phyloP scores from a whole-genome alignment of 225 moss, liverwort and hornwort genomes.

The Antitrichia curtipendula region DNA sequence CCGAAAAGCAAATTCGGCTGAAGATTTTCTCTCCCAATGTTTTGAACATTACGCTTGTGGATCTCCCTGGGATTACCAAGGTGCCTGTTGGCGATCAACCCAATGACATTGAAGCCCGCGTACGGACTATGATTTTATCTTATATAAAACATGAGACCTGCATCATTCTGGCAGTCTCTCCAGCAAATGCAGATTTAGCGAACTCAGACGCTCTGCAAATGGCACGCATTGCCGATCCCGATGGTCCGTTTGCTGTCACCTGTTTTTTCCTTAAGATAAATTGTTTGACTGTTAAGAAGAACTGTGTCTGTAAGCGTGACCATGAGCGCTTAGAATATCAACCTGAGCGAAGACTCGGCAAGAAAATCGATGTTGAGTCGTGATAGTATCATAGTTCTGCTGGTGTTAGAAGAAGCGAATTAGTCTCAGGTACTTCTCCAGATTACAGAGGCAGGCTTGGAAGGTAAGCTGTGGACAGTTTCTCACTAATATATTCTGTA shows the following conservation, averaged over 20 bases:
- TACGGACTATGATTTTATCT: constrained; percentile 88
- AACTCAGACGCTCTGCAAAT: constrained; percentile 97
- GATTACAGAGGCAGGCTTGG: background rate
- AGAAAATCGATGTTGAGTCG: background rate
- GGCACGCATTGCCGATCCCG: constrained; percentile 98
- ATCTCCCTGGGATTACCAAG: constrained; percentile 96
- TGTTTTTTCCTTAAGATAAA: background rate
- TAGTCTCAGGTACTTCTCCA: background rate
- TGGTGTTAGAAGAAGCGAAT: background rate
- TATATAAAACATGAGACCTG: constrained; percentile 99
- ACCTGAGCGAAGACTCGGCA: background rate
- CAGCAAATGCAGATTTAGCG: constrained; percentile 96
- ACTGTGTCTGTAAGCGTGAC: background rate
- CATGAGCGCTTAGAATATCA: background rate
- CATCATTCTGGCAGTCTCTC: constrained; percentile 94
- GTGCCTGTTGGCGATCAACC: constrained; percentile 99
- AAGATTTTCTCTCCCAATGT: constrained; percentile 97
- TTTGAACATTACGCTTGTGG: constrained; percentile 93
- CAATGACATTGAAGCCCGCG: constrained; percentile 90
- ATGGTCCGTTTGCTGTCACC: constrained; percentile 41
- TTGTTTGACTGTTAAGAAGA: background rate
- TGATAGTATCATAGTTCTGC: background rate
- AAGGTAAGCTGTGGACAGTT: background rate
- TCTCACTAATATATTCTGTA: background rate
- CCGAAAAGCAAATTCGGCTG: constrained; percentile 94